Evolutionary conservation across 73 alveolate genomes (phyloP), one percentile per base, ranked within the genome.

Genomic region (Symbiodinium natans): DNA sequence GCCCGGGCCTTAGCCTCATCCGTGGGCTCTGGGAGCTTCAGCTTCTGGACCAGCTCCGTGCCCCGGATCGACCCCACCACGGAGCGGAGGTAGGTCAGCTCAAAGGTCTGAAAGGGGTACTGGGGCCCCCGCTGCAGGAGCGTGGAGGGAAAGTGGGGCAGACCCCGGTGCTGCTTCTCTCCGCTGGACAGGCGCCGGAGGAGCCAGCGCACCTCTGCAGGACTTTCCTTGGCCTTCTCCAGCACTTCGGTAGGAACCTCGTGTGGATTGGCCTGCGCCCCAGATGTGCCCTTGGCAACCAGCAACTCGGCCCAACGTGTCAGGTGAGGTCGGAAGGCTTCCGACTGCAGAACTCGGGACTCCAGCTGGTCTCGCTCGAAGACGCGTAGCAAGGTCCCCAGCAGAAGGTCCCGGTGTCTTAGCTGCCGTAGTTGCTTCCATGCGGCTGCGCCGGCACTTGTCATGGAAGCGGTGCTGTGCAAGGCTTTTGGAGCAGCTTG

Each of bases 321-420:
- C 89, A 90, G 43, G 40, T 71, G 97, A 40, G 97, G 97, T 52
- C 38, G 97, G 36, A 90, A 90, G 52, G 88, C 97, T 42, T 71
- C 36, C 46, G 95, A 88, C 86, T 88, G 86, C 71, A 88, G 73
- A n/a, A 88, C 95, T 40, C 86, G 68, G 95, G 86, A 88, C 95
- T 90, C 97, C 89, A 90, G 27, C 77, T 90, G 97, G 40, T 90
- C 97, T 19, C 97, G 97, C 84, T 90, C 97, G 31, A 90, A 90
- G 80, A 54, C 88, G 7, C 97, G 74, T 40, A 90, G 89, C 87
- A 90, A 31, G 38, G 89, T 71, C 7, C 97, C 88, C 75, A 90
- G 97, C 77, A 90, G 41, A 52, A 90, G 46, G 38, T 90, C 97
- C 9, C 88, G 87, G 54, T 90, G 97, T 11, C 97, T 59, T 80